These are phyloP conservation scores for Eutrema salsugineum DNA, from an alignment of 441 rosid species.

Conservation along the genomic window DNA sequence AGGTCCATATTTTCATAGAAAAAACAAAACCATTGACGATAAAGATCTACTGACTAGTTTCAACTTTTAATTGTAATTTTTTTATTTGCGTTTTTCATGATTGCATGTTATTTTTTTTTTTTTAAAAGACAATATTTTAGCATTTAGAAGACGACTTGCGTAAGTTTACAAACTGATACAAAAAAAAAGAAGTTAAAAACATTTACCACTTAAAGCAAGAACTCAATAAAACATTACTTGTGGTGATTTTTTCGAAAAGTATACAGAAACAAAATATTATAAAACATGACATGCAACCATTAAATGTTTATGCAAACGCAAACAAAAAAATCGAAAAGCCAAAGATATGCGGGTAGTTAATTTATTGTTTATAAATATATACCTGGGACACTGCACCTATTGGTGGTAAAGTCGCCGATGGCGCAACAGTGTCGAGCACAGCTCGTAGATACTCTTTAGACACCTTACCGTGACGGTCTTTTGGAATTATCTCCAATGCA, in stretches of 20 bases:
- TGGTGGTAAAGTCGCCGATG: constrained; percentile 81
- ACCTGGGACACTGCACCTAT: constrained; percentile 83
- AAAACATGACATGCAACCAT: background rate
- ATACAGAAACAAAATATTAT: background rate
- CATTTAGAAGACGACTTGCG: background rate
- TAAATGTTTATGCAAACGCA: background rate
- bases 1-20: too few relatives aligned
- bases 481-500: constrained; percentile 57
- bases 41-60: background rate
- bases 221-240: background rate
- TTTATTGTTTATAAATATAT: too few relatives aligned
- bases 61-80: too few relatives aligned
- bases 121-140: background rate
- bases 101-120: background rate
- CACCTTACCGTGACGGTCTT: constrained; percentile 67
- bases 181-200: background rate
- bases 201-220: background rate
- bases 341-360: background rate
- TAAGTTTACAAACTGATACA: background rate
- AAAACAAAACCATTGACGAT: background rate
- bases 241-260: background rate
- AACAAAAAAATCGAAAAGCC: background rate
- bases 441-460: constrained; percentile 58
- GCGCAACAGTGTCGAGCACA: constrained; percentile 65
- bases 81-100: background rate